Evolutionary conservation across 106 monocot species (phyloP).

Genomic region (Apostasia ramifera): DNA sequence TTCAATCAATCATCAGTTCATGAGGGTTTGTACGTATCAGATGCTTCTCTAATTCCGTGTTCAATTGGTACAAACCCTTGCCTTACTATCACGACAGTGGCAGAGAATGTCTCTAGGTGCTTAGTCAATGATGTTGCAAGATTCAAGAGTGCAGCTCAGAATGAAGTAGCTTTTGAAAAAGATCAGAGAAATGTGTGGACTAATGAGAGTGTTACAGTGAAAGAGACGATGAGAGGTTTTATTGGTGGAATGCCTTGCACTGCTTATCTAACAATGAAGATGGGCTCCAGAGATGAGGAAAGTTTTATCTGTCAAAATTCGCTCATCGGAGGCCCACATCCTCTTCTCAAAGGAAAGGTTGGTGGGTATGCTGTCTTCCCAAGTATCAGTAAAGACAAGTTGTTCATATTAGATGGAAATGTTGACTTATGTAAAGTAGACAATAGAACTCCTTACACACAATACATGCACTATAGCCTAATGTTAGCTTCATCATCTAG

Average conservation of each 20-base stretch:
- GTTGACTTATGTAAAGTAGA: slow-evolving; percentile 25
- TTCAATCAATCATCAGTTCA: slow-evolving; percentile 11
- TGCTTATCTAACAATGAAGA: slow-evolving; percentile 20
- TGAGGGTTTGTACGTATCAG: slow-evolving; percentile 28
- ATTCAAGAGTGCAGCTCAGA: slow-evolving; percentile 7
- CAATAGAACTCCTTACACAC: slow-evolving; percentile 35
- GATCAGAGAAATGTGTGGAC: background rate
- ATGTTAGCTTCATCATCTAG: slow-evolving; percentile 18
- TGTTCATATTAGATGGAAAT: slow-evolving; percentile 31
- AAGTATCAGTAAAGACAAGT: slow-evolving; percentile 21
- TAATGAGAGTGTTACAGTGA: slow-evolving; percentile 11
- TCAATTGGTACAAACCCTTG: slow-evolving; percentile 31
- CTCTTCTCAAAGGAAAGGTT: slow-evolving; percentile 25
- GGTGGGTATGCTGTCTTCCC: slow-evolving; percentile 21
- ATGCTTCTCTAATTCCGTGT: slow-evolving; percentile 39
- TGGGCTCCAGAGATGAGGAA: slow-evolving; percentile 3
- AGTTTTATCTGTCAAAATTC: background rate
- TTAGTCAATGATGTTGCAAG: slow-evolving; percentile 20
- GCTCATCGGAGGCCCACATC: background rate
- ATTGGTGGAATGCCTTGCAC: slow-evolving; percentile 41
- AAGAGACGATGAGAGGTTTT: slow-evolving; percentile 32
- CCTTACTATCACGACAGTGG: slow-evolving; percentile 23
- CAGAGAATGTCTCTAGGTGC: slow-evolving; percentile 15
- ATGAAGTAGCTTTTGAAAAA: background rate
- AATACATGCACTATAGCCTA: slow-evolving; percentile 33